Evolutionary conservation across 31 red algal species (phyloP).

Genomic region (Asparagopsis taxiformis): DNA sequence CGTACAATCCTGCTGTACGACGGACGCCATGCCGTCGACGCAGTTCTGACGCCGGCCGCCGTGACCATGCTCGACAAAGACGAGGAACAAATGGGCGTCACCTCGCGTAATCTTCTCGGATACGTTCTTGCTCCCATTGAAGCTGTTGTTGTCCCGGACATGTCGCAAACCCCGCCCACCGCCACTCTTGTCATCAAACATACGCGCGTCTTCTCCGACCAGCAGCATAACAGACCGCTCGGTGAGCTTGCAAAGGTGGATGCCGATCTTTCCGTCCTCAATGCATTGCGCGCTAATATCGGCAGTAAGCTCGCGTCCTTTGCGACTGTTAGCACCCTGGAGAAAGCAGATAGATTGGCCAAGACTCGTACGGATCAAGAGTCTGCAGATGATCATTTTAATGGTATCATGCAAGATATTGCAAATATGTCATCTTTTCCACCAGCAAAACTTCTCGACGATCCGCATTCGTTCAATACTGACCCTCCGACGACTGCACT

Average conservation of each 20-base stretch:
- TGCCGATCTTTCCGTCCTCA: slow-evolving; percentile 10
- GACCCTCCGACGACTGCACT: not conserved
- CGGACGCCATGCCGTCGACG: slow-evolving; percentile 27
- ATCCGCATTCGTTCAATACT: not conserved
- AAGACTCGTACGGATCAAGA: not conserved
- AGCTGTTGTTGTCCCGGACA: slow-evolving; percentile 23
- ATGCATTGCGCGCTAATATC: slow-evolving; percentile 19
- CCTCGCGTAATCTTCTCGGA: slow-evolving; percentile 39
- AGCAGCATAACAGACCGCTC: slow-evolving; percentile 7
- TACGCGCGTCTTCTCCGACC: slow-evolving; percentile 19
- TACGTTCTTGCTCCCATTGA: slow-evolving; percentile 35
- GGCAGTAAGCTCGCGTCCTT: slow-evolving; percentile 37
- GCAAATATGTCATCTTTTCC: not conserved
- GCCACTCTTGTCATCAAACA: slow-evolving; percentile 27
- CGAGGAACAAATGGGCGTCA: slow-evolving; percentile 43
- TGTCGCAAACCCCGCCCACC: slow-evolving; percentile 17
- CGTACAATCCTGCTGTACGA: slow-evolving; percentile 36
- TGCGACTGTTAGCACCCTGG: not conserved
- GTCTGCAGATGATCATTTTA: not conserved
- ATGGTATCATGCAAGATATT: not conserved
- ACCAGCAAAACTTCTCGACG: not conserved
- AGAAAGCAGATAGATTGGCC: not conserved
- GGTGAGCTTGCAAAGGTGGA: slow-evolving; percentile 8
- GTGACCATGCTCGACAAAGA: slow-evolving; percentile 34
- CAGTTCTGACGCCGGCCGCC: slow-evolving; percentile 37